Conservation (phyloP, 495 filamentous ascomycete genomes). For the Annulohypoxylon bovei region DNA sequence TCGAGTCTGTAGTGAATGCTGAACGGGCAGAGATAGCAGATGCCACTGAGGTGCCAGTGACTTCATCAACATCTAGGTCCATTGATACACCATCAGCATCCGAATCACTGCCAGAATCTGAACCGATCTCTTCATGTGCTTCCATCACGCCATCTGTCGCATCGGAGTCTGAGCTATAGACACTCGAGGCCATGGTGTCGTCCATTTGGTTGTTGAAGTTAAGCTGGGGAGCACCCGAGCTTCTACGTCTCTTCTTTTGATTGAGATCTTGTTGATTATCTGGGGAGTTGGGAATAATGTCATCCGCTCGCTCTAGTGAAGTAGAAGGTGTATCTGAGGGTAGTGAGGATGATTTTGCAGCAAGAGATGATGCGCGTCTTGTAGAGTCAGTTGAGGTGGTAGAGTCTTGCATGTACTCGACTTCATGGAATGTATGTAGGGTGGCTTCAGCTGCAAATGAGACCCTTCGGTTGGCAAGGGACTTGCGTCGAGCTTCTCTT, state of each 20-base stretch:
- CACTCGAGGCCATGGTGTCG: conserved; percentile 76
- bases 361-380: conserved; percentile 71
- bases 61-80: conserved; percentile 74
- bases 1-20: conserved; percentile 65
- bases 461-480: conserved; percentile 90
- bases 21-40: conserved; percentile 66
- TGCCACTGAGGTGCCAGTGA: conserved; percentile 71
- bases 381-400: conserved; percentile 85
- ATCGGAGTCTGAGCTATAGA: conserved; percentile 75
- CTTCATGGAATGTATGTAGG: conserved; percentile 95
- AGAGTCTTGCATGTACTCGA: conserved; percentile 87
- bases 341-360: conserved; percentile 61
- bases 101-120: conserved; percentile 61
- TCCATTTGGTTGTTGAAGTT: conserved; percentile 72
- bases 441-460: conserved; percentile 98
- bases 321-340: conserved; percentile 72
- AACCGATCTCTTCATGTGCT: conserved; percentile 63
- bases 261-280: conserved; percentile 74
- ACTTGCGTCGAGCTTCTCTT: conserved; percentile 88
- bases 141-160: conserved; percentile 68
- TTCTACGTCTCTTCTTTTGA: conserved; percentile 70
- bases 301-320: conserved; percentile 68
- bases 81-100: conserved; percentile 80
- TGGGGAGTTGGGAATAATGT: conserved; percentile 71
- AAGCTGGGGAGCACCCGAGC: conserved; percentile 69